Base-by-base conservation (phyloP, 2,329 filamentous ascomycete species). In the Aspergillus cejpii region DNA sequence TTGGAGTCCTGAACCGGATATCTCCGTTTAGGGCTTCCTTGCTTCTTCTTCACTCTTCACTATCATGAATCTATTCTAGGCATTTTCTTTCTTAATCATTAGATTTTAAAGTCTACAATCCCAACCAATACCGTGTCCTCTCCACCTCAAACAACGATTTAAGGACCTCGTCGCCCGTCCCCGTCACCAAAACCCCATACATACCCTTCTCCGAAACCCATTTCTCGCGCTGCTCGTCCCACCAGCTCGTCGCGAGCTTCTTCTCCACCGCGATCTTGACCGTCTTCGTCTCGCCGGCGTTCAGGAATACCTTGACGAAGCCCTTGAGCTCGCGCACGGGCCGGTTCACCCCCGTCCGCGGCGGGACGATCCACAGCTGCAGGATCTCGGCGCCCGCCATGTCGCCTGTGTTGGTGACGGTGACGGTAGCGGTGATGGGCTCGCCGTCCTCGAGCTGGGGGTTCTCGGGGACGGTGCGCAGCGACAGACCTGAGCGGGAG, bases 181-280 rank as follows among this genome's bases (percentile, higher is more conserved):
- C 66, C 5, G 67, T 83, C 2, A 86, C 76, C 43, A 81, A 64
- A 12, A 87, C 72, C 45, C 76, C 75, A 60, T 87, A 87, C 38
- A 70, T 69, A 23, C 83, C 85, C 59, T 74, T 74, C 67, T 86
- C 83, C 1, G 76, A 76, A 15, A 78, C 75, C 83, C 83, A 89
- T 56, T 79, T 71, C 44, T 76, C 72, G 10, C 78, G 70, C 50
- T 77, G 74, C 67, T 88, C 84, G 53, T 87, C 82, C 73, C 81
- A 88, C 67, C 82, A 88, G 43, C 79, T 78, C 0, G 79, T 76
- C 0, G 79, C 80, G 43, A 85, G 81, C 66, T 84, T 86, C 57
- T 77, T 77, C 48, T 77, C 62, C n/a, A 69, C 59, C 3, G 69
- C 66, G 6, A 89, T 70, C n/a, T 73, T 68, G 1, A 81, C 78